These are phyloP conservation scores for barley (Hordeum vulgare) DNA, from an alignment of 176 grass and related monocot genomes.

Conservation along the genomic window MorexV3_pseudomolecules_assembly NC_058522.1:540124353-540124852, in stretches of 20 bases:
- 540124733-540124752: background rate
- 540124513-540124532: background rate
- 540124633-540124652: background rate
- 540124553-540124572: background rate
- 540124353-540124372: slow-evolving; percentile 34
- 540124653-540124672: too few species aligned
- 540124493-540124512: background rate
- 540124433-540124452: slow-evolving; percentile 25
- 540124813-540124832: background rate
- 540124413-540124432: slow-evolving; percentile 42
- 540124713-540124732: background rate
- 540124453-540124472: background rate
- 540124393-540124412: slow-evolving; percentile 11
- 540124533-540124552: background rate
- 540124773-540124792: background rate
- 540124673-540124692: background rate
- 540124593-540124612: background rate
- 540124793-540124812: background rate
- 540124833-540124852: background rate
- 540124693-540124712: background rate
- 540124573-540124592: background rate
- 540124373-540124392: slow-evolving; percentile 24
- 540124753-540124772: background rate
- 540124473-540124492: background rate
- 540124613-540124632: background rate